Percentiles rank a stretch among this genome's conserved stretches.
Conservation (phyloP, 2,329 filamentous ascomycete species). For the Phaeosphaeriaceae sp. region DNA sequence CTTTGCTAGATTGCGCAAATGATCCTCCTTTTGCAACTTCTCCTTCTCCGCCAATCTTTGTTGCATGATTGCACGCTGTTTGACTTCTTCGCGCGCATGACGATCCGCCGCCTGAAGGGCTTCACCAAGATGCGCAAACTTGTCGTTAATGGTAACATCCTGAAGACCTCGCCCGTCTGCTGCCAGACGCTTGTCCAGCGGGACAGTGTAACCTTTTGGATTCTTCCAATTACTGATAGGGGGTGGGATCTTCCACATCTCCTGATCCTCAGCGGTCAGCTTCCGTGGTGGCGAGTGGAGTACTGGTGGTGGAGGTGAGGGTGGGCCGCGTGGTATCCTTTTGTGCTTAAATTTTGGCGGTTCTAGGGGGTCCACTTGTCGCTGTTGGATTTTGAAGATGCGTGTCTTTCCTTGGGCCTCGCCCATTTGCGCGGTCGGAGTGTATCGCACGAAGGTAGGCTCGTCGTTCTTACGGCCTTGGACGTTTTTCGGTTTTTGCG, state of each 20-base stretch:
- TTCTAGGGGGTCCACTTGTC: conserved; percentile 93
- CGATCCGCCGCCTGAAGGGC: conserved; percentile 92
- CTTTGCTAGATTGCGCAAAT: conserved; percentile 84
- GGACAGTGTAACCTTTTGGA: conserved; percentile 95
- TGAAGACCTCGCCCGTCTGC: conserved; percentile 91
- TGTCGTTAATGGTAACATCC: conserved; percentile 96
- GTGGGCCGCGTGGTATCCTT: conserved; percentile 92
- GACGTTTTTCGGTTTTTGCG: conserved; percentile 96
- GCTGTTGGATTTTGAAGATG: conserved; percentile 97
- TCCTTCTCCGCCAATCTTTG: conserved; percentile 96
- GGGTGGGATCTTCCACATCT: conserved; percentile 90
- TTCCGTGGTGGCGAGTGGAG: conserved; percentile 96
- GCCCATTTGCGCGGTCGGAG: conserved; percentile 96
- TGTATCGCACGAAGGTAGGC: conserved; percentile 93
- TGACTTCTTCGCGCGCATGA: conserved; percentile 93
- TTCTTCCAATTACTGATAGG: conserved; percentile 99
- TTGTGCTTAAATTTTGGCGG: conserved; percentile 99
- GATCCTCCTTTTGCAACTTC: conserved; percentile 91
- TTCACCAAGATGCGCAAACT: conserved; percentile 95
- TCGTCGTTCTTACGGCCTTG: conserved; percentile 81
- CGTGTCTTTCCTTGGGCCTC: conserved; percentile 84
- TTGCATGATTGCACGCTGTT: conserved; percentile 91
- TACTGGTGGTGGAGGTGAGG: conserved; percentile 88
- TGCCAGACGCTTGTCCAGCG: conserved; percentile 91
- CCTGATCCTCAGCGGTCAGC: conserved; percentile 94